A percentile compares a stretch with the other conserved stretches of the same genome.
These are phyloP conservation scores for Saccharomyces mikatae DNA, from an alignment of 805 yeast species.

Conservation along the genomic window DNA sequence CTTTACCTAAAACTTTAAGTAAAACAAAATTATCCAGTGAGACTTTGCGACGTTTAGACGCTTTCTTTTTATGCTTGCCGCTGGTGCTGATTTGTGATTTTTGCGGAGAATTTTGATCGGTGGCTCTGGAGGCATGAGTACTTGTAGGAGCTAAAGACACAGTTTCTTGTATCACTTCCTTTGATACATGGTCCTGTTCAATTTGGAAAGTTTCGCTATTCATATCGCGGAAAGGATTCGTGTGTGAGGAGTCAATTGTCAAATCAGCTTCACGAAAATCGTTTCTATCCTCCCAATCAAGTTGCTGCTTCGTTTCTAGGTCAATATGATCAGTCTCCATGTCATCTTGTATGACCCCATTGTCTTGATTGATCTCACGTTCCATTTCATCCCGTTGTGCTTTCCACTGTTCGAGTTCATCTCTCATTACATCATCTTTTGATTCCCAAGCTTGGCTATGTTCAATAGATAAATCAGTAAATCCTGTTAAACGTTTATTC, in stretches of 20 bases:
- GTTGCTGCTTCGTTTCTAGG: constrained; percentile 2
- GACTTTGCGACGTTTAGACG: constrained; percentile 52
- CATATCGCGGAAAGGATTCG: constrained; percentile 24
- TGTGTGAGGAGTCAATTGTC: constrained; percentile 3
- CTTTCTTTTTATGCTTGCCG: constrained; percentile 21
- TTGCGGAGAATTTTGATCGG: constrained; percentile 16
- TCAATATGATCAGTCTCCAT: constrained; percentile 9
- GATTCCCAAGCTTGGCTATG: constrained; percentile 5
- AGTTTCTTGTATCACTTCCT: constrained; percentile 4
- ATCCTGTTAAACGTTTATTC: background rate
- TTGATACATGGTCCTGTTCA: constrained; percentile 12
- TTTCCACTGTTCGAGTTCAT: constrained; percentile 16
- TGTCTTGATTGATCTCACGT: background rate
- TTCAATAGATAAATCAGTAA: background rate
- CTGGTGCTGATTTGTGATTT: constrained; percentile 13
- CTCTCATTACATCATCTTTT: constrained; percentile 10
- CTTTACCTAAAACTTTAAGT: constrained; percentile 92
- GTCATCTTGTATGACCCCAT: constrained; percentile 1
- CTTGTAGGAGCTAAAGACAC: background rate
- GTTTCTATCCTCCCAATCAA: background rate
- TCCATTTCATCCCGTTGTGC: constrained; percentile 5
- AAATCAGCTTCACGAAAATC: background rate
- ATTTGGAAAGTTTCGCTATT: constrained; percentile 13
- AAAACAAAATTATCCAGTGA: constrained; percentile 94
- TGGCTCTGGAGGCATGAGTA: background rate